These are phyloP conservation scores for Alternaria ventricosa DNA, from an alignment of 2,329 filamentous ascomycete genomes.

Conservation along the genomic window DNA sequence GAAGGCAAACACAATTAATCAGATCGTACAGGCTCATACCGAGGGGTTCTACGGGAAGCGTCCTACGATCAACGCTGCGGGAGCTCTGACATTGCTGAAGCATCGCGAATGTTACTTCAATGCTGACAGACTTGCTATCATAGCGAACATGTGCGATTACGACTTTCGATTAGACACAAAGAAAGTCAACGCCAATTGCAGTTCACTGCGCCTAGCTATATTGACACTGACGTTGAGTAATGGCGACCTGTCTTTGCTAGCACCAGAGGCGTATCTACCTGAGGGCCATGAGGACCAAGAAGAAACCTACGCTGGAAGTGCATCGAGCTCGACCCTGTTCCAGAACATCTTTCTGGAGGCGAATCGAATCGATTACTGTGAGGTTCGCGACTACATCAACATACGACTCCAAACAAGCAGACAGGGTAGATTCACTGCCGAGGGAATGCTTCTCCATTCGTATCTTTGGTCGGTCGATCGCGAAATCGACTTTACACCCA, in stretches of 20 bases:
- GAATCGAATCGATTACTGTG: not conserved
- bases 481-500: not conserved
- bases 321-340: not conserved
- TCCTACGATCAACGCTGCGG: not conserved
- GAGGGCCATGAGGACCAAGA: accelerated
- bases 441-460: not conserved
- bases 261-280: not conserved
- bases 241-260: not conserved
- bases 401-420: not conserved
- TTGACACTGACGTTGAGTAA: not conserved
- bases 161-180: not conserved
- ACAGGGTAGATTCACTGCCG: not conserved
- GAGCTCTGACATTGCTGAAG: not conserved
- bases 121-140: not conserved
- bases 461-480: not conserved
- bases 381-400: not conserved
- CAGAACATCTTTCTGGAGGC: not conserved
- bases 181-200: not conserved
- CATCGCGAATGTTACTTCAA: not conserved
- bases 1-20: not conserved
- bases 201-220: not conserved
- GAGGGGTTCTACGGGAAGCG: not conserved
- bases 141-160: not conserved
- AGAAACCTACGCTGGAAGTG: not conserved
- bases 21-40: not conserved